phyloP scores from a whole-genome alignment of 352 stramenopile genomes.

The Phytophthora megakarya region DNA sequence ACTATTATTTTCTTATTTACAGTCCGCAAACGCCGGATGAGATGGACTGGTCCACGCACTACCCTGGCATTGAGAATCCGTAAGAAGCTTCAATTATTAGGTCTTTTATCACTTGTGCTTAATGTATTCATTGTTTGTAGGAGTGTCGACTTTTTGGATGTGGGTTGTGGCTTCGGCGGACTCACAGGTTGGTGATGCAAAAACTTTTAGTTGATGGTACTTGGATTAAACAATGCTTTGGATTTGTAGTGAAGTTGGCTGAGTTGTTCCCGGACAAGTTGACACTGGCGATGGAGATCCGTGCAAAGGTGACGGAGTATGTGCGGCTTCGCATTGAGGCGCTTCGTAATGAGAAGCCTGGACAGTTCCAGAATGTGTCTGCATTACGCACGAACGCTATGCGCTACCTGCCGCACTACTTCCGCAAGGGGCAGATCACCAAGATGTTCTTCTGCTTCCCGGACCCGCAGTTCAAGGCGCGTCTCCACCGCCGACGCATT shows the following conservation, averaged over 20 bases:
- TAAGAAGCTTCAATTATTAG: conserved; percentile 30
- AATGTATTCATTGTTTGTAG: conserved; percentile 35
- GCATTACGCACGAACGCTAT: conserved; percentile 97
- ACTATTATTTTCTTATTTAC: background rate
- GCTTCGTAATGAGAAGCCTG: conserved; percentile 75
- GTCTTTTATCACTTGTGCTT: background rate
- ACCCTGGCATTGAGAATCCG: conserved; percentile 84
- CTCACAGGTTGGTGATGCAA: conserved; percentile 84
- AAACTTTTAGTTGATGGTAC: background rate
- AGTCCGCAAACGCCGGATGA: conserved; percentile 83
- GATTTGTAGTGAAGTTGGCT: conserved; percentile 83
- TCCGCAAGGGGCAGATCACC: conserved; percentile 85
- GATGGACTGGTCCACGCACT: conserved; percentile 95
- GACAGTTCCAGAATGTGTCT: conserved; percentile 95
- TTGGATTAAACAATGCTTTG: background rate
- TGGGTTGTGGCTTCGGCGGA: conserved; percentile 98
- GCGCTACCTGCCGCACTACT: conserved; percentile 90
- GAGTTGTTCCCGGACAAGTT: conserved; percentile 93
- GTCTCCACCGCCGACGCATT: conserved; percentile 96
- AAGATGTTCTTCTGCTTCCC: conserved; percentile 99
- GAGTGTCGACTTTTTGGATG: conserved; percentile 93
- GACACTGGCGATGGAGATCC: conserved; percentile 97
- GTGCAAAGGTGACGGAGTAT: conserved; percentile 94
- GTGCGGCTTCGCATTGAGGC: conserved; percentile 92
- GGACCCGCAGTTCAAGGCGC: conserved; percentile 99